phyloP scores from a whole-genome alignment of 2,329 filamentous ascomycete genomes.

The Fusarium longipes region DNA sequence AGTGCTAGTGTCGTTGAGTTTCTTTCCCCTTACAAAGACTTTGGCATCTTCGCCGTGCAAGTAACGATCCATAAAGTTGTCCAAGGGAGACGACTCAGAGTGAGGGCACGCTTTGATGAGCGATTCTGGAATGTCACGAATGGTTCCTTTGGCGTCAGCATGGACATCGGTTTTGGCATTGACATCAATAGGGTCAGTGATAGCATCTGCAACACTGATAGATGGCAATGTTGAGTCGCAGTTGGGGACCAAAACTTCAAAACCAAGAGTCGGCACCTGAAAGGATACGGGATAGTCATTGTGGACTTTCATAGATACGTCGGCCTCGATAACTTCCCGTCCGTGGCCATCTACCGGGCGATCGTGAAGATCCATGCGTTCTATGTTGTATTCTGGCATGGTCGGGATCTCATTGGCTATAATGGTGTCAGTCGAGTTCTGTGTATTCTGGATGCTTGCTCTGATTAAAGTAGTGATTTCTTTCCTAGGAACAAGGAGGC shows the following conservation, averaged over 20 bases:
- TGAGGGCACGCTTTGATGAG: constrained; percentile 80
- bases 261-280: constrained; percentile 80
- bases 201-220: constrained; percentile 82
- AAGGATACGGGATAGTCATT: constrained; percentile 85
- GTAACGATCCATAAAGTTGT: constrained; percentile 82
- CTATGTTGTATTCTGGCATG: constrained; percentile 85
- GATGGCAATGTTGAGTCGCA: constrained; percentile 77
- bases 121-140: constrained; percentile 78
- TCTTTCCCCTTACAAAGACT: constrained; percentile 84
- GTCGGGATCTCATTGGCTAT: constrained; percentile 76
- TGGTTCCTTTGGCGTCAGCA: constrained; percentile 76
- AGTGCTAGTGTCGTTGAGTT: constrained; percentile 71
- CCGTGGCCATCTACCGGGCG: constrained; percentile 61
- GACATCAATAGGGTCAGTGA: constrained; percentile 74
- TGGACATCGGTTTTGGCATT: constrained; percentile 74
- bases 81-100: constrained; percentile 83
- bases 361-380: constrained; percentile 82
- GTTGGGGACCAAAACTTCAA: constrained; percentile 86
- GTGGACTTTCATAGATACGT: constrained; percentile 76
- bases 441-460: constrained; percentile 30
- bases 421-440: constrained; percentile 49
- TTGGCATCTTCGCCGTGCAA: constrained; percentile 82
- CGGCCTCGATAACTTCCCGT: constrained; percentile 78
- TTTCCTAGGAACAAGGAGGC: constrained; percentile 70
- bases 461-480: constrained; percentile 59